These are phyloP conservation scores for Diospyros kaki DNA, from an alignment of 148 eudicot genomes.

Conservation along the genomic window DNA sequence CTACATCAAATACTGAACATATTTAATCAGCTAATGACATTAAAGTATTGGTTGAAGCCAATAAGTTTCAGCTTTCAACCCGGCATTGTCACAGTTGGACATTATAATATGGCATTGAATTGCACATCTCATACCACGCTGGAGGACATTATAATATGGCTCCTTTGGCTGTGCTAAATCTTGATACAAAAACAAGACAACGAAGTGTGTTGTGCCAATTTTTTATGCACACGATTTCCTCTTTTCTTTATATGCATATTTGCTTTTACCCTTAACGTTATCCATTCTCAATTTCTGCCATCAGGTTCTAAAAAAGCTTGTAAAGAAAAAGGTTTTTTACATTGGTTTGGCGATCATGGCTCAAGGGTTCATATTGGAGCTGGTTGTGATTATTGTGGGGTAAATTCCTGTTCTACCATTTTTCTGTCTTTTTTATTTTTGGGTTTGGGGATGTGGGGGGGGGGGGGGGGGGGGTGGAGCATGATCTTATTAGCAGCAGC, in stretches of 20 bases:
- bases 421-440: neutral
- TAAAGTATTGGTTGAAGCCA: neutral
- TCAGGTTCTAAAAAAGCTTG: constrained; percentile 30
- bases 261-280: neutral
- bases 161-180: neutral
- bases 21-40: neutral
- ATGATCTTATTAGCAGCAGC: too few species aligned
- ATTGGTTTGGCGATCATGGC: constrained; percentile 37
- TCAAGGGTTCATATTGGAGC: constrained; percentile 42
- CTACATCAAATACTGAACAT: neutral
- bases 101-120: too few species aligned
- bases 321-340: constrained; percentile 22
- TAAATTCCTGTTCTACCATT: constrained; percentile 24
- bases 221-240: neutral
- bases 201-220: neutral
- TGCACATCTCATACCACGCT: too few species aligned
- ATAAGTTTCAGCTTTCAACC: neutral
- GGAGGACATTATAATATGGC: neutral
- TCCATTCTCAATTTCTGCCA: neutral
- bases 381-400: constrained; percentile 90
- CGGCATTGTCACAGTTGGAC: neutral
- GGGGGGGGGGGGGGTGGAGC: too few species aligned
- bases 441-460: too few species aligned
- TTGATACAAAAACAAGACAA: neutral
- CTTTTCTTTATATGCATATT: neutral